Percentiles rank a stretch among this genome's conserved stretches.
phyloP scores from a whole-genome alignment of 768 basidiomycete species.

The Tulasnella sp. region DNA sequence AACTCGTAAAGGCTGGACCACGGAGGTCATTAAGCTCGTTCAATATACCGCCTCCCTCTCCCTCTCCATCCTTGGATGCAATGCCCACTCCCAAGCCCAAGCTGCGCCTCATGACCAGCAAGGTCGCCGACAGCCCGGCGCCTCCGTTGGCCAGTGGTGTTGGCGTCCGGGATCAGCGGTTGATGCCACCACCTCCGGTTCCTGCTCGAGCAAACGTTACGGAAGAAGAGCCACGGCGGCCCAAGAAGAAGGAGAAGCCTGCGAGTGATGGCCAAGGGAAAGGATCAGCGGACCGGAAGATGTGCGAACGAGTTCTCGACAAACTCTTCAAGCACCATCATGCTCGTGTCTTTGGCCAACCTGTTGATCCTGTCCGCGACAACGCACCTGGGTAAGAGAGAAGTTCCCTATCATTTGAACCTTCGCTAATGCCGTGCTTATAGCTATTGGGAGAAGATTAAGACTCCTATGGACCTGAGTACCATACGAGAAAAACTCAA shows the following conservation, averaged over 20 bases:
- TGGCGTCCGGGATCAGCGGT: neutral
- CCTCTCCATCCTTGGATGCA: neutral
- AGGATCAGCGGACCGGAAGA: conserved; percentile 73
- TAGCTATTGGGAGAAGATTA: conserved; percentile 87
- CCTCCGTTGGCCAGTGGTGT: neutral
- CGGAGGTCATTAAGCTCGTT: neutral
- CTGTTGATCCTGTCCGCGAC: conserved; percentile 95
- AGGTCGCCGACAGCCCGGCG: neutral
- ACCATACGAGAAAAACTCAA: conserved; percentile 83
- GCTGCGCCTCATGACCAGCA: neutral
- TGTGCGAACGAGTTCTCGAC: conserved; percentile 67
- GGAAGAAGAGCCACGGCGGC: neutral
- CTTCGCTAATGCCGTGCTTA: neutral
- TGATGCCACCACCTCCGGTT: conserved; percentile 17
- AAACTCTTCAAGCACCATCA: conserved; percentile 71
- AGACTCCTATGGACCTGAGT: conserved; percentile 89
- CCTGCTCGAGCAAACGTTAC: neutral
- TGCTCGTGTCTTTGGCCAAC: conserved; percentile 66
- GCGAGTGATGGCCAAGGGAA: conserved; percentile 62
- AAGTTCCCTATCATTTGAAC: neutral
- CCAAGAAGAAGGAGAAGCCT: conserved; percentile 37
- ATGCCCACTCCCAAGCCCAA: conserved; percentile 11
- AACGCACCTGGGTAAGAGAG: conserved; percentile 71
- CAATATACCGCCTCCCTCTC: neutral
- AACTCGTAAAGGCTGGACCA: conserved; percentile 3